These are phyloP conservation scores for Moricandia moricandioides DNA, from an alignment of 345 rosid species.

Conservation along the genomic window DNA sequence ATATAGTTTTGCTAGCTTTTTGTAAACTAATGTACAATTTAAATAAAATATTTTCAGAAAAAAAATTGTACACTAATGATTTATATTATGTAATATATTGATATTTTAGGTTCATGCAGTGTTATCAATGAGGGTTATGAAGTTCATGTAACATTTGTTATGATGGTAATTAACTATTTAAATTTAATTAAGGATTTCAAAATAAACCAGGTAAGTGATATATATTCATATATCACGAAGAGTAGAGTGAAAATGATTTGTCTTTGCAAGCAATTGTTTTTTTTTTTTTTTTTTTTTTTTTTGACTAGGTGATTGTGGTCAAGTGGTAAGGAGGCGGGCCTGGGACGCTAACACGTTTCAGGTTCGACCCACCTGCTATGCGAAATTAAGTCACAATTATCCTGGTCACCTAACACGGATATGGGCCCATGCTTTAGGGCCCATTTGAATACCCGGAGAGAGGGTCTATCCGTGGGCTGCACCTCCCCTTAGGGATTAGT, in stretches of 20 bases:
- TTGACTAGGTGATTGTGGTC: no score
- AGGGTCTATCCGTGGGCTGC: no score
- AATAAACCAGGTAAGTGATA: slow-evolving; percentile 2
- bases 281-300: no score
- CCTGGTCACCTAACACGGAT: no score
- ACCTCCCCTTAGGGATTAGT: no score
- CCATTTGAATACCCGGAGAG: no score
- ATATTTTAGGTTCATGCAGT: not conserved
- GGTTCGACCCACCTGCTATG: no score
- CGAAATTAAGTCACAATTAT: no score
- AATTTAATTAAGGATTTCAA: not conserved
- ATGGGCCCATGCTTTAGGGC: no score
- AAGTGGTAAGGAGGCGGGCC: no score
- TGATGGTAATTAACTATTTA: not conserved
- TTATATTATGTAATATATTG: not conserved
- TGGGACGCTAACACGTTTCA: no score
- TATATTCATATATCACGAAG: not conserved
- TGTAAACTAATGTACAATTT: not conserved
- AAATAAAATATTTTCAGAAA: not conserved
- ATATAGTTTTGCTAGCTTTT: slow-evolving; percentile 10
- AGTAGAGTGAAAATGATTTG: slow-evolving; percentile 24
- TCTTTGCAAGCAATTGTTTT: slow-evolving; percentile 21
- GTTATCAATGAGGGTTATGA: not conserved
- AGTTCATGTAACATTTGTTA: not conserved
- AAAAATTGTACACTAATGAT: not conserved